phyloP scores from a whole-genome alignment of 495 filamentous ascomycete species.

The Choiromyces venosus region DNA sequence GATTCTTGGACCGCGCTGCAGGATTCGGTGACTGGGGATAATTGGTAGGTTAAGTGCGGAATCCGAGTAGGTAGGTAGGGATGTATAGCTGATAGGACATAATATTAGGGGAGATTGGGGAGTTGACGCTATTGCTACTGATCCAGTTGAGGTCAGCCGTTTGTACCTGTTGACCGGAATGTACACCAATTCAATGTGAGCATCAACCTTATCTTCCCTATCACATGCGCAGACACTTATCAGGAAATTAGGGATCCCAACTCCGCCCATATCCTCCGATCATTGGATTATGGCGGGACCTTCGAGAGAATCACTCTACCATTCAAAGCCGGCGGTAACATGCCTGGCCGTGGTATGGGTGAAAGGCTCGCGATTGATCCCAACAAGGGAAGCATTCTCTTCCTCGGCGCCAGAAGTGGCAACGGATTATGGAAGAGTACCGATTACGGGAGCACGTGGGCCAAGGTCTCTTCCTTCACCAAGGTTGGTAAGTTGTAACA shows the following conservation, averaged over 20 bases:
- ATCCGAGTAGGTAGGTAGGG: no score
- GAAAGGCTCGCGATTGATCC: conserved; percentile 60
- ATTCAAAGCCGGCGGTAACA: conserved; percentile 61
- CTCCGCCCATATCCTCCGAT: conserved; percentile 51
- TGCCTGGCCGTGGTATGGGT: conserved; percentile 61
- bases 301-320: conserved; percentile 49
- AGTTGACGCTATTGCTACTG: conserved; percentile 55
- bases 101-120: conserved; percentile 51
- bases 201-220: not conserved
- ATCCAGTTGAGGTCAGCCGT: conserved; percentile 51
- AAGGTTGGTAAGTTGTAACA: conserved; percentile 43
- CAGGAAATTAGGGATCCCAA: conserved; percentile 49
- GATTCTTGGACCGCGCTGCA: conserved; percentile 57
- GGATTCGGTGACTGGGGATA: conserved; percentile 49
- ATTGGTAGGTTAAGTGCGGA: conserved; percentile 48
- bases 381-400: conserved; percentile 52
- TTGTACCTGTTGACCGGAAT: conserved; percentile 57
- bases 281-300: conserved; percentile 50
- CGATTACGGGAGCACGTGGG: conserved; percentile 53
- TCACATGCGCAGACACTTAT: not conserved
- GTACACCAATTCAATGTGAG: conserved; percentile 55
- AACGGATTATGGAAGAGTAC: conserved; percentile 59
- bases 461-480: conserved; percentile 56
- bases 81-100: no score
- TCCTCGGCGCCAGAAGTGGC: conserved; percentile 57